These are phyloP conservation scores for Trichoderma sp. DNA, from an alignment of 2,329 filamentous ascomycete genomes.

Conservation along the genomic window DNA sequence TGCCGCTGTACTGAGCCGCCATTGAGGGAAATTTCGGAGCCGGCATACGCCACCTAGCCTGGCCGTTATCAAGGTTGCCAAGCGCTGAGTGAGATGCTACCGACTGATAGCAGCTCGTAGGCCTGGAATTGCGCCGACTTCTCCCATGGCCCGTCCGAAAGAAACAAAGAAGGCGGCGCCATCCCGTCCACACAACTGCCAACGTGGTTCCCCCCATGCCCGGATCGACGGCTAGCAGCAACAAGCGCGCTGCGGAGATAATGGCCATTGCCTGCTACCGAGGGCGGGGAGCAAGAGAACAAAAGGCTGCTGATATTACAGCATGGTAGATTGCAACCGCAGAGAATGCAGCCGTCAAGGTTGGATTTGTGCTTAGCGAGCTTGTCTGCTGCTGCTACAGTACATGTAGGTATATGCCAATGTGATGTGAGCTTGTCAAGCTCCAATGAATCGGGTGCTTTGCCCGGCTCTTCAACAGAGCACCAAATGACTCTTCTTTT, in stretches of 20 bases:
- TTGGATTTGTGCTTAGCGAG: neutral
- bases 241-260: conserved; percentile 22
- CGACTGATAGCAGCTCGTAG: neutral
- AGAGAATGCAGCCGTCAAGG: neutral
- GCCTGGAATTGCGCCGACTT: neutral
- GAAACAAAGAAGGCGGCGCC: conserved; percentile 5
- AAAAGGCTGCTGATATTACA: neutral
- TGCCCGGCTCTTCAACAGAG: neutral
- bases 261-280: neutral
- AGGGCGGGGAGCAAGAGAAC: conserved; percentile 1
- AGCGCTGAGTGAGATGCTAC: conserved; percentile 12
- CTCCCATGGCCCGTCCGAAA: neutral
- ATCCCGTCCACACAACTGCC: conserved; percentile 23
- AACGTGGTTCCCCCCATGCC: conserved; percentile 21
- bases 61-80: conserved; percentile 6
- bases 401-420: neutral
- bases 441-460: neutral
- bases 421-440: neutral
- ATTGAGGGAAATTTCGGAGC: neutral
- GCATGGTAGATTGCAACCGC: too few relatives aligned
- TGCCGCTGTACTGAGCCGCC: neutral
- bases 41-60: neutral
- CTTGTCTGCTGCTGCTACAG: neutral
- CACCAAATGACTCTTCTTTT: neutral
- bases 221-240: conserved; percentile 22